Evolutionary conservation across 805 yeast species (phyloP).

Genomic region (Yarrowia osloensis): DNA sequence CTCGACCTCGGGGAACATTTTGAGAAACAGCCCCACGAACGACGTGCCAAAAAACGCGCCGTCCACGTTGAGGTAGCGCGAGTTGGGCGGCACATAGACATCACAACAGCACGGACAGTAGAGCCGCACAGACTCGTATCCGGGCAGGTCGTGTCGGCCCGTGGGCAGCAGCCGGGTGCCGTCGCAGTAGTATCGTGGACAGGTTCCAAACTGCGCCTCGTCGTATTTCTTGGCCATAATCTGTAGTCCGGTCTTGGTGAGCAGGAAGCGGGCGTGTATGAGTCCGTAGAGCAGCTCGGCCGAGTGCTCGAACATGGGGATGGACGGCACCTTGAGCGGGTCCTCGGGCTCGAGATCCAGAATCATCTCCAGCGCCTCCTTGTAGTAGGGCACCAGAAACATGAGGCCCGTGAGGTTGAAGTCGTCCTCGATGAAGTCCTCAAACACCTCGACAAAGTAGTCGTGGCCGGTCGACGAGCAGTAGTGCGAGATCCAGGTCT

Average conservation of each 20-base stretch:
- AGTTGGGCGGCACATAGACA: constrained; percentile 80
- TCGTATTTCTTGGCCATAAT: constrained; percentile 89
- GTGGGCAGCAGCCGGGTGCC: constrained; percentile 89
- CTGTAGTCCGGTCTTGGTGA: constrained; percentile 85
- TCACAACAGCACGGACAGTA: constrained; percentile 96
- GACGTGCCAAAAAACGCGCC: constrained; percentile 98
- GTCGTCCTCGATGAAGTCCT: constrained; percentile 93
- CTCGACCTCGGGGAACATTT: constrained; percentile 89
- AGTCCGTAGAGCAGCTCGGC: constrained; percentile 93
- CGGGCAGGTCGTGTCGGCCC: constrained; percentile 88
- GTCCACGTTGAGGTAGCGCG: constrained; percentile 85
- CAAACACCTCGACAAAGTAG: constrained; percentile 87
- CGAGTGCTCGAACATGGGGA: constrained; percentile 79
- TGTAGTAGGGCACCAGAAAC: constrained; percentile 81
- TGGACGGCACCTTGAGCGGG: constrained; percentile 61
- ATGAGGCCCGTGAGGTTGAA: constrained; percentile 90
- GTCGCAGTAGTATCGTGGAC: constrained; percentile 88
- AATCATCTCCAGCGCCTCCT: constrained; percentile 88
- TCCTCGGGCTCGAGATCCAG: constrained; percentile 74
- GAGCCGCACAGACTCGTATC: constrained; percentile 85
- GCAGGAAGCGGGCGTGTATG: constrained; percentile 88
- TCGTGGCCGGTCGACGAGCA: constrained; percentile 82
- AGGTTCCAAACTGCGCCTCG: constrained; percentile 82
- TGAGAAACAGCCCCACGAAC: constrained; percentile 88
- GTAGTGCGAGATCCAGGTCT: constrained; percentile 81